Evolutionary conservation across 2,329 filamentous ascomycete genomes (phyloP), one percentile per base, ranked within the genome.

Genomic region (Cryphonectria naterciae): DNA sequence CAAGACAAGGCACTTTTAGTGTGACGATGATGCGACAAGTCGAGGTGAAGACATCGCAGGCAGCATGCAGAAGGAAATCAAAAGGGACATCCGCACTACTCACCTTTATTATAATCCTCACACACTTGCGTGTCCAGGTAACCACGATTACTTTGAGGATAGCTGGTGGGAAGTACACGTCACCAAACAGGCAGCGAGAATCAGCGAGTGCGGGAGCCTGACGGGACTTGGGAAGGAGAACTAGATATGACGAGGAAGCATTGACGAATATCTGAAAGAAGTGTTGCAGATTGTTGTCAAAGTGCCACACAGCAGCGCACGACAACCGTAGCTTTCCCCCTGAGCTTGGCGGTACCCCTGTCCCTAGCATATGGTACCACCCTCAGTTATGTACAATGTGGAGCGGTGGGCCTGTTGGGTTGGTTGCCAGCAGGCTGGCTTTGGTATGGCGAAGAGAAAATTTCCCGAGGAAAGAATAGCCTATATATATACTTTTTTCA

Each of bases 201-300:
- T 43, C 41, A 62, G 60, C 28, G 3, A 62, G 19, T 7, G 41
- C 28, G 25, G 43, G 41, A 65, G 41, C n/a, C 58, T 61, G 32
- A 2, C 6, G 25, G 28, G 17, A 35, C 41, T 3, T n/a, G 7
- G 7, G 22, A n/a, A 39, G 37, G 25, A 15, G 8, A 7, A n/a
- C 17, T 37, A n/a, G 63, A 22, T 49, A 25, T 35, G 41, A 25
- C 4, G 28, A 32, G n/a, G 19, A 32, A 65, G 41, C 63, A 65
- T 32, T 46, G 43, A 46, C 32, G 41, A 49, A 64, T 32, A 35
- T 46, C 37, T 10, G 35, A 63, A 7, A 43, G 39, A 64, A 43
- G 52, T 65, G 63, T 65, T 65, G 63, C 63, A 65, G 63, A 65
- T 65, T 65, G 62, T 35, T 25, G 62, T 46, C 13, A 32, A 32